These are phyloP conservation scores for Halophytophthora polymorphica DNA, from an alignment of 352 stramenopile species.

Conservation along the genomic window DNA sequence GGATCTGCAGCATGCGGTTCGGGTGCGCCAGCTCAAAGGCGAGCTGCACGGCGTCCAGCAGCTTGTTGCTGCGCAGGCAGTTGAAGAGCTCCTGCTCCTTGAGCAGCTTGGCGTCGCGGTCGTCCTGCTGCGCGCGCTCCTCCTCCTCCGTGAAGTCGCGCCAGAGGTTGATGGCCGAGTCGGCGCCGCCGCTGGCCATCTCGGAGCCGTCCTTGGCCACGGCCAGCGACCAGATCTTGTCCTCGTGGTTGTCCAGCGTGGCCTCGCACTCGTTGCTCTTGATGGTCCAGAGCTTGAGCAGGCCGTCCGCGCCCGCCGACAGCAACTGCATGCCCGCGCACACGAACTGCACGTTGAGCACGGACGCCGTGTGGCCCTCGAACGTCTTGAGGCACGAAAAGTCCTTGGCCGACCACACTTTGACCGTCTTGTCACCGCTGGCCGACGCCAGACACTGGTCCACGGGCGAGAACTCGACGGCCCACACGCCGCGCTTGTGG, in stretches of 20 bases:
- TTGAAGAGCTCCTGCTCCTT: constrained; percentile 96
- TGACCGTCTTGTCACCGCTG: constrained; percentile 96
- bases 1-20: constrained; percentile 91
- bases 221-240: constrained; percentile 97
- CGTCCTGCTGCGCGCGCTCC: constrained; percentile 74
- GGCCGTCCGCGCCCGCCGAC: constrained; percentile 93
- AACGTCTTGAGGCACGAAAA: constrained; percentile 97
- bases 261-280: constrained; percentile 96
- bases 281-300: constrained; percentile 98
- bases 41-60: constrained; percentile 76
- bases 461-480: constrained; percentile 95
- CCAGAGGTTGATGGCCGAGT: constrained; percentile 95
- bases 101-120: constrained; percentile 89
- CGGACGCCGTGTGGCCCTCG: constrained; percentile 90
- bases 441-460: constrained; percentile 95
- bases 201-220: constrained; percentile 85
- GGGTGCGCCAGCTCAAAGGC: constrained; percentile 94
- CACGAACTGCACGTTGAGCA: constrained; percentile 88
- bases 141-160: constrained; percentile 92
- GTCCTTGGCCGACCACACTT: constrained; percentile 96
- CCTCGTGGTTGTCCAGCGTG: constrained; percentile 95
- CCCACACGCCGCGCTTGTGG: constrained; percentile 98
- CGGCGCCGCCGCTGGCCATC: constrained; percentile 92
- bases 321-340: constrained; percentile 92
- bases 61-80: constrained; percentile 91